Conservation (phyloP, 306 rosid genomes). For the Lathyrus aphaca region DNA sequence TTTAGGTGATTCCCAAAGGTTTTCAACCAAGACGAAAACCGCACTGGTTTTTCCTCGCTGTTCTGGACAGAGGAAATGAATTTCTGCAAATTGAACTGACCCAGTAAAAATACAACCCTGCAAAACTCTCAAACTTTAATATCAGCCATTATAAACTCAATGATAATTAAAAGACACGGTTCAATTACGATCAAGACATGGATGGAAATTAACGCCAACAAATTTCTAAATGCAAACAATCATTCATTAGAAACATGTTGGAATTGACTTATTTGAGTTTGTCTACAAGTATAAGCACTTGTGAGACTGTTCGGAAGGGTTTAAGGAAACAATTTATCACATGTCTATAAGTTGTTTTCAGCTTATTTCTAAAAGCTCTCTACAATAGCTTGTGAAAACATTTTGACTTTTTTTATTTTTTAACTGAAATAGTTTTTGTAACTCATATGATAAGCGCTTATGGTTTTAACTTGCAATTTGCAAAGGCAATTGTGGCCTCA, state of each 20-base stretch:
- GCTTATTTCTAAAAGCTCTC: not conserved
- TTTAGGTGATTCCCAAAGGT: constrained; percentile 53
- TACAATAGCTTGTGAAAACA: not conserved
- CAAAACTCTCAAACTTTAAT: constrained; percentile 47
- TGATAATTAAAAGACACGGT: constrained; percentile 20
- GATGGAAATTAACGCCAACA: not conserved
- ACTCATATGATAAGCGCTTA: not conserved
- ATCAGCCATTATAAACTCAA: constrained; percentile 37
- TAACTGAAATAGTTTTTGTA: not conserved
- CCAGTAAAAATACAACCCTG: constrained; percentile 70
- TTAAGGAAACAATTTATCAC: not conserved
- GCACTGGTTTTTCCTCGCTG: constrained; percentile 45
- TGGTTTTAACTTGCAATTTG: not conserved
- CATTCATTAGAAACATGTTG: not conserved
- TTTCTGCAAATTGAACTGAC: constrained; percentile 88
- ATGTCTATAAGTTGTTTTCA: not conserved
- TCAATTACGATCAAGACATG: constrained; percentile 24
- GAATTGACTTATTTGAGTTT: not conserved
- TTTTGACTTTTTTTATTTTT: not conserved
- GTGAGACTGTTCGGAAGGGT: not conserved
- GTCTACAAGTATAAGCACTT: not conserved
- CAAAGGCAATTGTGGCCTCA: not conserved
- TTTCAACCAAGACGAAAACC: constrained; percentile 57
- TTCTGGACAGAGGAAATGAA: constrained; percentile 56
- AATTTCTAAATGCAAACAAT: constrained; percentile 8